Base-by-base conservation (phyloP, 768 basidiomycete species). In the Chalciporus piperatus region DNA sequence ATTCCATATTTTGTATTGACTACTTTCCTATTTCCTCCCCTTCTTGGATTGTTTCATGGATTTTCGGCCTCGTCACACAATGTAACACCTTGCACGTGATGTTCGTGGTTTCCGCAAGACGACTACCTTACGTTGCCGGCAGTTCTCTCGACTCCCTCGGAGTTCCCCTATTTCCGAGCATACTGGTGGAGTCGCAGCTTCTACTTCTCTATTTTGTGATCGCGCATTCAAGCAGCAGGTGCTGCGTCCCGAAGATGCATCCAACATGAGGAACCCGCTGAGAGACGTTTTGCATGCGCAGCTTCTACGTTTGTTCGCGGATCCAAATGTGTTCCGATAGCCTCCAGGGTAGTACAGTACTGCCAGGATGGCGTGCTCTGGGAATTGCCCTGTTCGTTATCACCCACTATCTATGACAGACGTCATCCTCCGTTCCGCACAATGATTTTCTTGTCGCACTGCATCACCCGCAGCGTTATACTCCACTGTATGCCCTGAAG, bases 81-180 rank as follows among this genome's bases (percentile, higher is more conserved):
- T n/a, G n/a, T n/a, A n/a, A n/a, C n/a, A n/a, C n/a, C n/a, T n/a
- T n/a, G n/a, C n/a, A n/a, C n/a, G n/a, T n/a, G n/a, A n/a, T n/a
- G n/a, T n/a, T n/a, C n/a, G n/a, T n/a, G n/a, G n/a, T n/a, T n/a
- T n/a, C n/a, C n/a, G n/a, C n/a, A n/a, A n/a, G n/a, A n/a, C n/a
- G n/a, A n/a, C n/a, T n/a, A n/a, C n/a, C n/a, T n/a, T n/a, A 23
- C 41, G 17, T 32, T 60, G 48, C 47, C 52, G 50, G 52, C 52
- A 61, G 13, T 32, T n/a, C n/a, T n/a, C n/a, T n/a, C n/a, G n/a
- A n/a, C 30, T 27, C 27, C 30, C 60, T 62, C 59, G 59, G 59
- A 60, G 59, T 37, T 35, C 59, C 38, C 10, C 60, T 62, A 61
- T 52, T 39, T 62, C 59, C 60, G 60, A 43, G 7, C 16, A 38